Conservation (phyloP, 2,329 filamentous ascomycete species). For the Cercospora zeae-maydis region DNA sequence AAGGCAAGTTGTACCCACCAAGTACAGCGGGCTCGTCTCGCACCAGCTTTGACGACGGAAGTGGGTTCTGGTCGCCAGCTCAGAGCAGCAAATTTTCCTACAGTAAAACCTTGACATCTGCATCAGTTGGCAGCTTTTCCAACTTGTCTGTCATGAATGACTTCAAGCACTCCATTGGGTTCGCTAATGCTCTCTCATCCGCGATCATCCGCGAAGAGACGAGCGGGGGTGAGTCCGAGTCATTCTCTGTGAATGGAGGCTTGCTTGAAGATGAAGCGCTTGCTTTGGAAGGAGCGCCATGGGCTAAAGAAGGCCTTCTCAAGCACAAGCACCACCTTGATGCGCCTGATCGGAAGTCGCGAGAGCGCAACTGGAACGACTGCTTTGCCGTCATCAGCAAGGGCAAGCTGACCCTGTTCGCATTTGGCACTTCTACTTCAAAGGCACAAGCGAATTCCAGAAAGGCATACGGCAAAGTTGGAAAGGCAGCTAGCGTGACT, state of each 20-base stretch:
- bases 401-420: conserved; percentile 89
- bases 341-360: conserved; percentile 82
- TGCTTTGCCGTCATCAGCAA: conserved; percentile 96
- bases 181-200: conserved; percentile 92
- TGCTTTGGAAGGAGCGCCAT: conserved; percentile 88
- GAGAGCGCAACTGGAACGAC: conserved; percentile 90
- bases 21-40: conserved; percentile 85
- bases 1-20: conserved; percentile 69
- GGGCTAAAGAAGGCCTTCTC: conserved; percentile 94
- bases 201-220: conserved; percentile 91
- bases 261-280: conserved; percentile 89
- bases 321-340: conserved; percentile 97
- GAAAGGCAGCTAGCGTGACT: conserved; percentile 39
- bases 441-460: conserved; percentile 43
- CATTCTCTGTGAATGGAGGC: conserved; percentile 30
- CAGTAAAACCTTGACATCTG: conserved; percentile 83
- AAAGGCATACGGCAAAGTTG: conserved; percentile 38
- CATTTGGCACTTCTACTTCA: conserved; percentile 67
- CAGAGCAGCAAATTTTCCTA: conserved; percentile 88
- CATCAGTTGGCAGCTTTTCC: conserved; percentile 87
- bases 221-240: conserved; percentile 39
- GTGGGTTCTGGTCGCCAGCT: conserved; percentile 87
- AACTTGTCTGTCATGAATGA: conserved; percentile 62
- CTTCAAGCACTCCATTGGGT: conserved; percentile 94
- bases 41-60: conserved; percentile 88